These are phyloP conservation scores for Penicillium ochrochloron DNA, from an alignment of 495 filamentous ascomycete species.

Conservation along the genomic window DNA sequence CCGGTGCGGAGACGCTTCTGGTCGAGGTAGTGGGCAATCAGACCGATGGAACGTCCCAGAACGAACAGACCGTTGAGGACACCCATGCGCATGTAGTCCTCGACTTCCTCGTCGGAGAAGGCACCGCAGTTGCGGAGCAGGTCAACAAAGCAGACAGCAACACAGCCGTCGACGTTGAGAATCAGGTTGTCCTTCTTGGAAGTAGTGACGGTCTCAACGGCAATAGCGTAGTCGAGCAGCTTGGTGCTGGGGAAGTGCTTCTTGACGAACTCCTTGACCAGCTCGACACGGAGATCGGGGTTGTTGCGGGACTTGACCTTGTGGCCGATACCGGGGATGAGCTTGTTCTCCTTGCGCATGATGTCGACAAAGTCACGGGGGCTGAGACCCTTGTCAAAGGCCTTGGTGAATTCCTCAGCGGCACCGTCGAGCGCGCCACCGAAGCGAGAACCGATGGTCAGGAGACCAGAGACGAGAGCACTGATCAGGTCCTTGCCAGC, in stretches of 20 bases:
- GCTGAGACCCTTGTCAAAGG: constrained; percentile 96
- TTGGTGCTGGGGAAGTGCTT: constrained; percentile 97
- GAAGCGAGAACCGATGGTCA: constrained; percentile 97
- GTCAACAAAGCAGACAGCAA: constrained; percentile 98
- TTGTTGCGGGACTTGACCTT: constrained; percentile 99
- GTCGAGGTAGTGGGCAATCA: constrained; percentile 99
- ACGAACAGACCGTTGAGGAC: constrained; percentile 99
- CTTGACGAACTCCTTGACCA: constrained; percentile 97
- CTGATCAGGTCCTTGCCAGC: constrained; percentile 98
- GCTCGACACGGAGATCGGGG: constrained; percentile 98
- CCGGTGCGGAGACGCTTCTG: constrained; percentile 98
- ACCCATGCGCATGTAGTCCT: constrained; percentile 77
- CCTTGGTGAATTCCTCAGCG: constrained; percentile 97
- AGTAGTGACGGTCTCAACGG: constrained; percentile 96
- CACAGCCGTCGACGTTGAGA: constrained; percentile 96
- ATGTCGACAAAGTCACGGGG: constrained; percentile 98
- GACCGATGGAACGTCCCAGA: constrained; percentile 91
- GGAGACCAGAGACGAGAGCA: constrained; percentile 90
- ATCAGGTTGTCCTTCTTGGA: constrained; percentile 99
- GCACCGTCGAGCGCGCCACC: constrained; percentile 98
- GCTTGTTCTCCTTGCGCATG: constrained; percentile 99
- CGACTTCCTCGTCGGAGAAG: constrained; percentile 67
- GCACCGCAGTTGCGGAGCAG: constrained; percentile 97
- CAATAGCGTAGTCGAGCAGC: constrained; percentile 97
- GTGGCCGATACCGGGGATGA: constrained; percentile 98